Conservation (phyloP, 2,329 filamentous ascomycete species). For the Zasmidium angulare region DNA sequence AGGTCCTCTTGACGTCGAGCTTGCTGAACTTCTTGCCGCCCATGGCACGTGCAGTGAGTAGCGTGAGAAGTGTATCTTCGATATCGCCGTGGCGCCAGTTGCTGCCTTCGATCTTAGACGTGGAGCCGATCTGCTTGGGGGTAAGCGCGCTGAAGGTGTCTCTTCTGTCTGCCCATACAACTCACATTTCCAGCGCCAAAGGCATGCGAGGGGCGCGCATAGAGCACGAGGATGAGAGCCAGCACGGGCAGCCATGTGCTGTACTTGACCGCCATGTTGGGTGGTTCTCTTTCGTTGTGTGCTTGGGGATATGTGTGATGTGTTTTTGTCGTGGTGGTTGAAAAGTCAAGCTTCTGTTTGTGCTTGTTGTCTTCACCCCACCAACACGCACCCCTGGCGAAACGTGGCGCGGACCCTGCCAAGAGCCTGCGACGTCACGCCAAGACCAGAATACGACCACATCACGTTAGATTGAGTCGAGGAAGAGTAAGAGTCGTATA, state of each 20-base stretch:
- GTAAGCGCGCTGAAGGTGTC: no score
- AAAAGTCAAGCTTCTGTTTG: neutral
- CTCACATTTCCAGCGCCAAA: slow-evolving; percentile 53
- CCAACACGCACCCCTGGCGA: neutral
- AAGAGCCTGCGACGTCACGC: neutral
- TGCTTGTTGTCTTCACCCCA: neutral
- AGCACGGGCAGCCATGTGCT: slow-evolving; percentile 24
- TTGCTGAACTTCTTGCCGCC: slow-evolving; percentile 83
- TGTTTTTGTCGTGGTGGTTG: neutral
- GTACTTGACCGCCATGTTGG: slow-evolving; percentile 22
- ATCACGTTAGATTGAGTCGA: neutral
- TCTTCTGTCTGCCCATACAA: slow-evolving; percentile 64
- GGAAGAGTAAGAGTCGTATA: neutral
- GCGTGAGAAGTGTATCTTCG: slow-evolving; percentile 55
- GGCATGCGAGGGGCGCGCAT: slow-evolving; percentile 27
- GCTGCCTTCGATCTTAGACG: slow-evolving; percentile 56
- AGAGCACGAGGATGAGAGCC: slow-evolving; percentile 25
- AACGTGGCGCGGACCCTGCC: neutral
- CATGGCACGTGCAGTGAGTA: slow-evolving; percentile 56
- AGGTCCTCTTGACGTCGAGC: slow-evolving; percentile 53
- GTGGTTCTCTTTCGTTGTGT: neutral
- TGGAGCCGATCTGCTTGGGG: slow-evolving; percentile 71
- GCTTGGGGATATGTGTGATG: neutral
- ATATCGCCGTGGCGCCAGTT: slow-evolving; percentile 57
- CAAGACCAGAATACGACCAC: neutral